A percentile compares a stretch with the other conserved stretches of the same genome.
Conservation (phyloP, 2,329 filamentous ascomycete genomes). For the Trichoderma brevicompactum region DNA sequence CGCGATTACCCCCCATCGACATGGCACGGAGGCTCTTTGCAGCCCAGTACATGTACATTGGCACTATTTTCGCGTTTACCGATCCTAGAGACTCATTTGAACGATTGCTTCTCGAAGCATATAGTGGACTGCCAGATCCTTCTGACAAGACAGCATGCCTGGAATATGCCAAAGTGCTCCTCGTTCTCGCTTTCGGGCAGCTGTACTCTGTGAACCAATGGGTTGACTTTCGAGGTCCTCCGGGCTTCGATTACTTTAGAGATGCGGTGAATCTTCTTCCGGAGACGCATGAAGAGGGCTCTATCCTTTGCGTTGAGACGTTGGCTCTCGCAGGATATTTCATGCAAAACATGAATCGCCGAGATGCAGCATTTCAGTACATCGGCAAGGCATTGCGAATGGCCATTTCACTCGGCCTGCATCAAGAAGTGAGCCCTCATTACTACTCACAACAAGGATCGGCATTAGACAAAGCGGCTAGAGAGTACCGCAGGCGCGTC, state of each 20-base stretch:
- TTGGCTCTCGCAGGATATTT: slow-evolving; percentile 60
- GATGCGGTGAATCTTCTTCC: slow-evolving; percentile 56
- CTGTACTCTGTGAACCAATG: slow-evolving; percentile 63
- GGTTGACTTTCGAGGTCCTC: slow-evolving; percentile 56
- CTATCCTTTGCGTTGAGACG: slow-evolving; percentile 59
- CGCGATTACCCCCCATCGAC: slow-evolving; percentile 54
- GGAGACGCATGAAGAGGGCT: slow-evolving; percentile 59
- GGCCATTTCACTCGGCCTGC: slow-evolving; percentile 61
- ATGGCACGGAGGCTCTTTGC: slow-evolving; percentile 55
- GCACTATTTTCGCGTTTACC: slow-evolving; percentile 60
- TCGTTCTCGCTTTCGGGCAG: slow-evolving; percentile 59
- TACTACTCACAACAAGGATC: slow-evolving; percentile 41
- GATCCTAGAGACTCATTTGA: slow-evolving; percentile 52
- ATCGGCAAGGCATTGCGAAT: slow-evolving; percentile 59
- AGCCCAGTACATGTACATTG: slow-evolving; percentile 60
- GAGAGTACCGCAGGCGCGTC: slow-evolving; percentile 55
- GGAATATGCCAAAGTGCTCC: slow-evolving; percentile 54
- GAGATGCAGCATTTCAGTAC: slow-evolving; percentile 60
- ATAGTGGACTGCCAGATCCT: slow-evolving; percentile 48
- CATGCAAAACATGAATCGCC: slow-evolving; percentile 60
- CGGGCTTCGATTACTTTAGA: slow-evolving; percentile 60
- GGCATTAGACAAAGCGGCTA: slow-evolving; percentile 45
- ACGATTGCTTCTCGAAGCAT: slow-evolving; percentile 48
- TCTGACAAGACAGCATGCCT: slow-evolving; percentile 53
- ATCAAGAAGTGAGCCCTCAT: slow-evolving; percentile 55